Evolutionary conservation across 352 stramenopile genomes (phyloP).

Genomic region (Pythium angustatum): DNA sequence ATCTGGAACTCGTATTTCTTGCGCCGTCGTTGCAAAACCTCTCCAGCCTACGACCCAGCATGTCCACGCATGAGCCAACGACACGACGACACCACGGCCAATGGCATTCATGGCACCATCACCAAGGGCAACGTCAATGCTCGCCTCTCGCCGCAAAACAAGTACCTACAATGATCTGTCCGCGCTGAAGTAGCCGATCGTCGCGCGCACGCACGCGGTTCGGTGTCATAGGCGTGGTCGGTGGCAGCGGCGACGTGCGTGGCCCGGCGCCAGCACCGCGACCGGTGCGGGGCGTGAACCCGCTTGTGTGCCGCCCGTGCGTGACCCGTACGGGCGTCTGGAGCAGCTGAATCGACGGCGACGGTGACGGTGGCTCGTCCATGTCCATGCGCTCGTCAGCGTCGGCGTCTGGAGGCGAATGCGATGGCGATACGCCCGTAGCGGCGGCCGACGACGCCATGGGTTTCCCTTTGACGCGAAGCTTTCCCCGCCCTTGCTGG

Average conservation of each 20-base stretch:
- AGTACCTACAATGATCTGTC: constrained; percentile 37
- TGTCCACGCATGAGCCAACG: too few relatives aligned
- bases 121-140: constrained; percentile 13
- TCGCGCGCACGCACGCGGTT: constrained; percentile 31
- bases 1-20: constrained; percentile 64
- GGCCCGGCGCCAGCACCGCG: too few relatives aligned
- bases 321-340: constrained; percentile 19
- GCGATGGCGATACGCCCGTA: too few relatives aligned
- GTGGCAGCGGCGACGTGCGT: constrained; percentile 20
- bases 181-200: constrained; percentile 28
- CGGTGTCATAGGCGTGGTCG: constrained; percentile 28
- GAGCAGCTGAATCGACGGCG: not conserved
- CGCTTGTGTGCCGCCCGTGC: not conserved
- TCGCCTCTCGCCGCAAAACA: too few relatives aligned
- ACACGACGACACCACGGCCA: not conserved
- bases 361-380: constrained; percentile 9
- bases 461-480: not conserved
- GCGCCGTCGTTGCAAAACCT: constrained; percentile 31
- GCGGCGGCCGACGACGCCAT: not conserved
- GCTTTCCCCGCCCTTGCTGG: not conserved
- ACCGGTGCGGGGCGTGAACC: not conserved
- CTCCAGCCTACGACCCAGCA: constrained; percentile 24
- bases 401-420: too few relatives aligned
- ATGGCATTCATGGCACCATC: not conserved
- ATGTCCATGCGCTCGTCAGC: constrained; percentile 25